These are phyloP conservation scores for Dendrobium catenatum DNA, from an alignment of 106 monocot genomes.

Conservation along the genomic window DNA sequence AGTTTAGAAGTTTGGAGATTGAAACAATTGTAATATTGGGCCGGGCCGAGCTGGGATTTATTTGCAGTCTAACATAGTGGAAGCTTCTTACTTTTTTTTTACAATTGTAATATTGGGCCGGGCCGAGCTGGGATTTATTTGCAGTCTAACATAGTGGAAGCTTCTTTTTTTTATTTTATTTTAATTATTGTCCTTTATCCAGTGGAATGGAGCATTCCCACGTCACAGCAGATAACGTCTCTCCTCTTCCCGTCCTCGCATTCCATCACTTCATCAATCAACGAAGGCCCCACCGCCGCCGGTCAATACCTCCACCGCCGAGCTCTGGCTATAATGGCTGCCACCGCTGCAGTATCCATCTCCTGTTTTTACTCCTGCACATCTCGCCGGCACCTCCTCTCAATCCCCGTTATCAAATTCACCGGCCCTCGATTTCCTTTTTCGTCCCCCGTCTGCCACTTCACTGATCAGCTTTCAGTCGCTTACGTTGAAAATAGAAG, in stretches of 20 bases:
- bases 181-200: neutral
- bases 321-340: neutral
- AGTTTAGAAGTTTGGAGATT: no score
- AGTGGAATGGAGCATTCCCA: neutral
- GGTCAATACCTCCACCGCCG: neutral
- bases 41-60: no score
- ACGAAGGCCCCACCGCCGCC: neutral
- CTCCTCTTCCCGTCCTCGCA: neutral
- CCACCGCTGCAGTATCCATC: slow-evolving; percentile 20
- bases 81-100: no score
- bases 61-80: no score
- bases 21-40: no score
- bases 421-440: slow-evolving; percentile 3
- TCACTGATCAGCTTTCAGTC: slow-evolving; percentile 8
- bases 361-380: slow-evolving; percentile 39
- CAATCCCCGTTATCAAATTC: neutral
- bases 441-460: neutral
- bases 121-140: no score
- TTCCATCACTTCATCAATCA: neutral
- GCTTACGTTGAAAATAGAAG: neutral
- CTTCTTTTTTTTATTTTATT: no score
- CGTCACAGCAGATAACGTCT: neutral
- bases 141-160: no score
- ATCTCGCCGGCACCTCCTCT: slow-evolving; percentile 12
- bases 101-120: no score